Evolutionary conservation across 768 basidiomycete genomes (phyloP).

Genomic region (Mycena galericulata): DNA sequence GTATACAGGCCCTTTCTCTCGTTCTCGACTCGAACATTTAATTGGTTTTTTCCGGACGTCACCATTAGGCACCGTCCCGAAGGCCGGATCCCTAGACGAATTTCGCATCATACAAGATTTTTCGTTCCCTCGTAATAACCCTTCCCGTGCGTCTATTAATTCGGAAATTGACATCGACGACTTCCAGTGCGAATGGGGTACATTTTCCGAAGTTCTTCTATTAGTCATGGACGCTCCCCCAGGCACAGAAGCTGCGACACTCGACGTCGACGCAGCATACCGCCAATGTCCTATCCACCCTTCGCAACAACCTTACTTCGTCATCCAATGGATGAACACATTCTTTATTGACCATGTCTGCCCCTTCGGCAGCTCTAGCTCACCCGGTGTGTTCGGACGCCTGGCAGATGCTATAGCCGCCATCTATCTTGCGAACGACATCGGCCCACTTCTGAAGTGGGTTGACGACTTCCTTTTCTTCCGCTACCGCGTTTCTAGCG

Average conservation of each 20-base stretch:
- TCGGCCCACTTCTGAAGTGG: constrained; percentile 48
- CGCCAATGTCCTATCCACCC: constrained; percentile 48
- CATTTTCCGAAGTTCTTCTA: constrained; percentile 35
- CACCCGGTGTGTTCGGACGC: constrained; percentile 45
- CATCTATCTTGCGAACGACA: no score
- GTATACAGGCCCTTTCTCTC: not conserved
- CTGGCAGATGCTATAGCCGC: constrained; percentile 44
- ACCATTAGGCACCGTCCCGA: constrained; percentile 16
- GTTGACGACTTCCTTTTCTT: constrained; percentile 52
- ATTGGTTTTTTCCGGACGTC: constrained; percentile 30
- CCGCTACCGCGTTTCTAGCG: constrained; percentile 25
- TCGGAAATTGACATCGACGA: constrained; percentile 23
- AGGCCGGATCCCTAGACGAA: not conserved
- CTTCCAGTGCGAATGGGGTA: constrained; percentile 36
- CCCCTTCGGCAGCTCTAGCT: constrained; percentile 43
- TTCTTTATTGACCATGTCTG: constrained; percentile 45
- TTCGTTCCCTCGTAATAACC: constrained; percentile 27
- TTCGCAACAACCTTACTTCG: constrained; percentile 37
- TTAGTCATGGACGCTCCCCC: constrained; percentile 46
- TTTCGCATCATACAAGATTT: constrained; percentile 30
- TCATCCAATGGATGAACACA: constrained; percentile 37
- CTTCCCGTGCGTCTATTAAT: constrained; percentile 13
- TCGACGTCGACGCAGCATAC: constrained; percentile 54
- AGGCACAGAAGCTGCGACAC: constrained; percentile 49
- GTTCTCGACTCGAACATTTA: not conserved